Evolutionary conservation across 2,329 filamentous ascomycete genomes (phyloP).

Genomic region (Bipolaris zeicola): DNA sequence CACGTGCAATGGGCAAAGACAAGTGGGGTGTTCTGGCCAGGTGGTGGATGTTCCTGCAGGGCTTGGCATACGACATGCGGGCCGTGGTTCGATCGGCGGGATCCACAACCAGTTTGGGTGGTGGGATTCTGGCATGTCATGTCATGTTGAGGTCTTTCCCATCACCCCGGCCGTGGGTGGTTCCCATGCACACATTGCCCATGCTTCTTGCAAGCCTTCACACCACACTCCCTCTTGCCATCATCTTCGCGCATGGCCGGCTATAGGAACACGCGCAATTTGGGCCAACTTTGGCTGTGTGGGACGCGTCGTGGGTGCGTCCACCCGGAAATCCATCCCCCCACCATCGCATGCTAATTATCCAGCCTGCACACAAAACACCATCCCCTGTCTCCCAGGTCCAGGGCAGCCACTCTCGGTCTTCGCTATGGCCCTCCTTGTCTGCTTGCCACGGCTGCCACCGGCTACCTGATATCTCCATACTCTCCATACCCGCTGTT

Average conservation of each 20-base stretch:
- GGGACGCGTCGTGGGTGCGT: conserved; percentile 35
- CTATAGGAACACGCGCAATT: conserved; percentile 29
- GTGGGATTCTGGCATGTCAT: conserved; percentile 27
- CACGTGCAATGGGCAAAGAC: conserved; percentile 2
- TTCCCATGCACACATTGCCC: conserved; percentile 7
- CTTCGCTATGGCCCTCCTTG: conserved; percentile 40
- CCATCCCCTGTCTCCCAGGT: conserved; percentile 15
- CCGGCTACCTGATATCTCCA: conserved; percentile 26
- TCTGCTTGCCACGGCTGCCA: conserved; percentile 33
- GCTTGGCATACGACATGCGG: conserved; percentile 28
- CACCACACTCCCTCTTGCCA: neutral
- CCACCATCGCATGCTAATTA: conserved; percentile 13
- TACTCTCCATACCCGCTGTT: conserved; percentile 21
- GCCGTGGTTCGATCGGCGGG: conserved; percentile 18
- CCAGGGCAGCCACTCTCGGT: conserved; percentile 20
- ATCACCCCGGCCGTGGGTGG: conserved; percentile 28
- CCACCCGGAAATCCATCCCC: neutral
- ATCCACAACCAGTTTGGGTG: conserved; percentile 23
- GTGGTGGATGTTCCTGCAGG: conserved; percentile 24
- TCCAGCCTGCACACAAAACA: conserved; percentile 32
- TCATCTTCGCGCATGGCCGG: conserved; percentile 29
- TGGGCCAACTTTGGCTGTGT: conserved; percentile 36
- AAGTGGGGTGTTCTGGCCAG: neutral
- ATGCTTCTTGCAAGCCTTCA: conserved; percentile 1
- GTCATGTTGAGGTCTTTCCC: conserved; percentile 37